Evolutionary conservation across 352 stramenopile genomes (phyloP).

Genomic region (Pythium brassicae): DNA sequence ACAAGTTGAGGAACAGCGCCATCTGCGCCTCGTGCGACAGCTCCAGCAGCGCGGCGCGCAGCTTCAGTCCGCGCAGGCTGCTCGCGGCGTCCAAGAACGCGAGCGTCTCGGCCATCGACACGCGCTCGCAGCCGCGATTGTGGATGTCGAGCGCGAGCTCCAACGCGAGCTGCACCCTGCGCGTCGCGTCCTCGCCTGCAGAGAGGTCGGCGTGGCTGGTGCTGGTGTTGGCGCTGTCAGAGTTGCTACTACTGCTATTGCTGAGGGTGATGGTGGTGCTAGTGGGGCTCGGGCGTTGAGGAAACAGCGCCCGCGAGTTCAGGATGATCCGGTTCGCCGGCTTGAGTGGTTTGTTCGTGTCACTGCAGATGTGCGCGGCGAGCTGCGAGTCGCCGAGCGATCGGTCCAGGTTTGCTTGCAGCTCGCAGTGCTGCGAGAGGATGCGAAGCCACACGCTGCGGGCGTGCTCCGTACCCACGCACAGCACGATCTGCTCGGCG

Average conservation of each 20-base stretch:
- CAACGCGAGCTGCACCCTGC: constrained; percentile 15
- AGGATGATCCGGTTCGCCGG: constrained; percentile 51
- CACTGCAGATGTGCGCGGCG: constrained; percentile 23
- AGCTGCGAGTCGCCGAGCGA: constrained; percentile 9
- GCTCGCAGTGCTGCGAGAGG: constrained; percentile 51
- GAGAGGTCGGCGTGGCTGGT: too few relatives aligned
- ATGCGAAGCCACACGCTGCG: constrained; percentile 64
- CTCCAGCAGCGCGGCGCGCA: constrained; percentile 32
- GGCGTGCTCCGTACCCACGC: constrained; percentile 49
- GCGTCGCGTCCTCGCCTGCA: background rate
- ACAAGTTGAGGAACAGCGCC: constrained; percentile 78
- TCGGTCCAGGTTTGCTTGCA: constrained; percentile 40
- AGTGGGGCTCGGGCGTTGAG: constrained; percentile 2
- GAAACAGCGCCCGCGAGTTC: constrained; percentile 64
- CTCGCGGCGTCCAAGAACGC: constrained; percentile 72
- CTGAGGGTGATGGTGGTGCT: too few relatives aligned
- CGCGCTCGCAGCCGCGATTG: constrained; percentile 24
- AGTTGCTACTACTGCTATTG: background rate
- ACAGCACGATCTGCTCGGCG: constrained; percentile 72
- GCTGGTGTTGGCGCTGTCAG: too few relatives aligned
- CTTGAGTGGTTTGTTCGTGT: constrained; percentile 24
- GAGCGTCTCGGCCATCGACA: constrained; percentile 42
- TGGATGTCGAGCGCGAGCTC: constrained; percentile 26
- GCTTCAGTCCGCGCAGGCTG: constrained; percentile 45
- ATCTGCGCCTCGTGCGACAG: constrained; percentile 62